Evolutionary conservation across 192 early-diverging fungal species (phyloP).

Genomic region (Coemansia sp.): DNA sequence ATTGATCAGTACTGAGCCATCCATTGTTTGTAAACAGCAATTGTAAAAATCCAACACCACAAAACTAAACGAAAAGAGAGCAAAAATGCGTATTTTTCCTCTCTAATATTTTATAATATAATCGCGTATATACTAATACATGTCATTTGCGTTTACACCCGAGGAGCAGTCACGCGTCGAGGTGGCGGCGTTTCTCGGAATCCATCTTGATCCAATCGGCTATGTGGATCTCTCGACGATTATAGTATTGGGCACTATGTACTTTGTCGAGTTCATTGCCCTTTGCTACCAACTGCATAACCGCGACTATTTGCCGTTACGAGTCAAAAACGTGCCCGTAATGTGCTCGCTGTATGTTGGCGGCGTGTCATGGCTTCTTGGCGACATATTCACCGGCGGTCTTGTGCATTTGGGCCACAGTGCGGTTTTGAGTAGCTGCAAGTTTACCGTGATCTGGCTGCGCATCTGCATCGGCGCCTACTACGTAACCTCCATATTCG

Average conservation of each 20-base stretch:
- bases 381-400: slow-evolving; percentile 46
- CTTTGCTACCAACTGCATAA: slow-evolving; percentile 38
- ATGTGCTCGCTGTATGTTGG: slow-evolving; percentile 48
- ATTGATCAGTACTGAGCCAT: no score
- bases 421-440: slow-evolving; percentile 30
- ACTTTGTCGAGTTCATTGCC: slow-evolving; percentile 35
- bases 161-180: slow-evolving; percentile 32
- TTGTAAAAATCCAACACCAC: no score
- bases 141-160: slow-evolving; percentile 37
- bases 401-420: slow-evolving; percentile 30
- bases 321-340: slow-evolving; percentile 40
- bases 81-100: no score
- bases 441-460: slow-evolving; percentile 35
- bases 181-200: slow-evolving; percentile 28
- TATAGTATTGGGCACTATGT: slow-evolving; percentile 33
- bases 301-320: slow-evolving; percentile 42
- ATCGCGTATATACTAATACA: slow-evolving; percentile 1
- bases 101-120: no score
- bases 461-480: slow-evolving; percentile 37
- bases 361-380: slow-evolving; percentile 27
- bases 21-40: no score
- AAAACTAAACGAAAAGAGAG: no score
- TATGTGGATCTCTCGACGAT: slow-evolving; percentile 48
- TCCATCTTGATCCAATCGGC: slow-evolving; percentile 40
- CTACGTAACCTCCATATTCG: slow-evolving; percentile 33